These are phyloP conservation scores for Ramicandelaber brevisporus DNA, from an alignment of 192 early-diverging fungal species.

Conservation along the genomic window DNA sequence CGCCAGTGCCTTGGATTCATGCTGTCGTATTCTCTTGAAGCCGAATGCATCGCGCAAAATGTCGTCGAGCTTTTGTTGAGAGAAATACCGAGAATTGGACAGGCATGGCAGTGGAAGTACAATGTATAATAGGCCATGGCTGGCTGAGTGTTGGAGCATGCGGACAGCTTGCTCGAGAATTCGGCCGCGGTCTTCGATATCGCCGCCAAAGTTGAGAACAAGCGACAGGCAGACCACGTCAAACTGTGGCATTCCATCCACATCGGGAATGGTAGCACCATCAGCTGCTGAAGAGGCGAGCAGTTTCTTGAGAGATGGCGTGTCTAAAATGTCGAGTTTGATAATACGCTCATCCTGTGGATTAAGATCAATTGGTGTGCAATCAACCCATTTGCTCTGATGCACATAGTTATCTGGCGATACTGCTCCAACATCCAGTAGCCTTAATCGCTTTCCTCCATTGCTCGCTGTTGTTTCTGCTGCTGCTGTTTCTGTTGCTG, in stretches of 20 bases:
- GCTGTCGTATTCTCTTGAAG: too few relatives aligned
- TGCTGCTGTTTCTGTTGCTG: constrained; percentile 1
- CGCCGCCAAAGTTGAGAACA: constrained; percentile 76
- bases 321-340: constrained; percentile 65
- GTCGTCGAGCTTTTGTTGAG: constrained; percentile 34
- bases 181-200: constrained; percentile 37
- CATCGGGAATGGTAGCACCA: constrained; percentile 2
- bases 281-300: background rate
- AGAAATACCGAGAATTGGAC: constrained; percentile 61
- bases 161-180: constrained; percentile 26
- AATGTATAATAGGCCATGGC: constrained; percentile 46
- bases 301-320: constrained; percentile 9
- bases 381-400: constrained; percentile 35
- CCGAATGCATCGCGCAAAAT: too few relatives aligned
- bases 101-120: constrained; percentile 67
- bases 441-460: constrained; percentile 9
- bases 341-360: constrained; percentile 43
- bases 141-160: constrained; percentile 12
- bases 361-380: constrained; percentile 67
- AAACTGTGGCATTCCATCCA: constrained; percentile 16
- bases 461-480: constrained; percentile 6
- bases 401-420: constrained; percentile 45
- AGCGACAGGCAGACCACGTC: constrained; percentile 56
- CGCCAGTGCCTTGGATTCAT: too few relatives aligned
- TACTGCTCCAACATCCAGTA: constrained; percentile 72